A percentile compares a stretch with the other conserved stretches of the same genome.
phyloP scores from a whole-genome alignment of 495 filamentous ascomycete species.

The Pseudomonodictys pantanalensis region DNA sequence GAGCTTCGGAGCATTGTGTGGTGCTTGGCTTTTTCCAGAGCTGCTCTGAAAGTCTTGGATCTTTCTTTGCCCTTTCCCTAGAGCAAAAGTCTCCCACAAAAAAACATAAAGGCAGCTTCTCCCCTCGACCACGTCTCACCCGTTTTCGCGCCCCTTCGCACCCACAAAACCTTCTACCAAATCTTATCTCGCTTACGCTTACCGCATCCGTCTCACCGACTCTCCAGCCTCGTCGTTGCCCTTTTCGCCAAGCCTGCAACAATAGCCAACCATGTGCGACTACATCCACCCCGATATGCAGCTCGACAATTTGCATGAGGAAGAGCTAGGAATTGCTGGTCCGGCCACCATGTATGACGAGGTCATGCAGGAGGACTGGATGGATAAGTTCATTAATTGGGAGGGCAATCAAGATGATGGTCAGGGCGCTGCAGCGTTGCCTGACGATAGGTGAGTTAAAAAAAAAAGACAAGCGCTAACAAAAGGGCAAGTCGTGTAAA shows the following conservation, averaged over 20 bases:
- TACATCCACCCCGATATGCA: slow-evolving; percentile 3
- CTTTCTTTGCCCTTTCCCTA: too few relatives aligned
- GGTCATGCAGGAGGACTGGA: neutral
- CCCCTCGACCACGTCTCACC: neutral
- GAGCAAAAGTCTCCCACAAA: too few relatives aligned
- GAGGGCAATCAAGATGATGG: neutral
- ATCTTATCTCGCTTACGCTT: neutral
- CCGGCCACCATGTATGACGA: neutral
- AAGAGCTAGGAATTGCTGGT: neutral
- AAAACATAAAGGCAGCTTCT: too few relatives aligned
- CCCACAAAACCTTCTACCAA: neutral
- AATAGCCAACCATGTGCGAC: slow-evolving; percentile 4
- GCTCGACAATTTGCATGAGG: neutral
- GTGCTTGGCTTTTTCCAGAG: too few relatives aligned
- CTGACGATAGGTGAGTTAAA: slow-evolving; percentile 10
- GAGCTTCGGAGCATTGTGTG: too few relatives aligned
- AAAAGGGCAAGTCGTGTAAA: neutral
- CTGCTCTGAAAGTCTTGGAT: too few relatives aligned
- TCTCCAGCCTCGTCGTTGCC: neutral
- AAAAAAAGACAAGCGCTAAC: slow-evolving; percentile 14
- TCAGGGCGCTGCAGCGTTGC: neutral
- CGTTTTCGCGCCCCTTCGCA: neutral
- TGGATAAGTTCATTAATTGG: neutral
- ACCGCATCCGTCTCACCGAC: neutral
- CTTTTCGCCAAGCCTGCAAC: neutral